Evolutionary conservation across 169 alveolate genomes (phyloP).

Genomic region (Hammondia hammondi): DNA sequence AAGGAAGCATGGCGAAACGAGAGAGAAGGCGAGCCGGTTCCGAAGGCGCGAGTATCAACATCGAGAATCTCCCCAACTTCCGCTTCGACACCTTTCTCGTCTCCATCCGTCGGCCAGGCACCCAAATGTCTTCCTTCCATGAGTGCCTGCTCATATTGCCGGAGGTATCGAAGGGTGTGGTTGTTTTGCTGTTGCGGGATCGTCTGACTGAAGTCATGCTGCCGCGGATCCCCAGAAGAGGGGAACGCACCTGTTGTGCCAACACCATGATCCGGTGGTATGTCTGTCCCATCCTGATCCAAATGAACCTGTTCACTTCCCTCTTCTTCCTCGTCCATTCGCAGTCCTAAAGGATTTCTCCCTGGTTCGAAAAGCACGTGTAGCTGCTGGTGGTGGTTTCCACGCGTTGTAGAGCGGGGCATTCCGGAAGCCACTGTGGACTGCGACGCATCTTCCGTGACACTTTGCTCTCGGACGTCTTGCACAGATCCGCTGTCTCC

Average conservation of each 20-base stretch:
- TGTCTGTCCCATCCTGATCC: neutral
- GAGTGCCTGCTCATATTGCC: neutral
- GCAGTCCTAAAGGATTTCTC: neutral
- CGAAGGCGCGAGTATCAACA: neutral
- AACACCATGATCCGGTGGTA: no score
- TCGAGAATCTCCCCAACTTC: neutral
- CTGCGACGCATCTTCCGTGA: neutral
- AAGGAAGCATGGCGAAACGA: neutral
- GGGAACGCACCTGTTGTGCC: neutral
- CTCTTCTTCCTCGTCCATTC: neutral
- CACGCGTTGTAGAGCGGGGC: neutral
- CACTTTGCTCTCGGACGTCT: constrained; percentile 31
- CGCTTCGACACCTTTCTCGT: neutral
- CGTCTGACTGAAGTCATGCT: neutral
- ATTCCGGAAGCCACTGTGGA: neutral
- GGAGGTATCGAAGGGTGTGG: neutral
- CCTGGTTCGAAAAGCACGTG: neutral
- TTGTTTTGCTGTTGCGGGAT: neutral
- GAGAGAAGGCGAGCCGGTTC: neutral
- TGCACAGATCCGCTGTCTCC: constrained; percentile 61
- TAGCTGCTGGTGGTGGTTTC: neutral
- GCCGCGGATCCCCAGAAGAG: neutral
- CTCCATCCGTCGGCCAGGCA: neutral
- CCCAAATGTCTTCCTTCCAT: neutral
- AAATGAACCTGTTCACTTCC: neutral